Base-by-base conservation (phyloP, 2,329 filamentous ascomycete species). In the Aspergillus spinulosporus region DNA sequence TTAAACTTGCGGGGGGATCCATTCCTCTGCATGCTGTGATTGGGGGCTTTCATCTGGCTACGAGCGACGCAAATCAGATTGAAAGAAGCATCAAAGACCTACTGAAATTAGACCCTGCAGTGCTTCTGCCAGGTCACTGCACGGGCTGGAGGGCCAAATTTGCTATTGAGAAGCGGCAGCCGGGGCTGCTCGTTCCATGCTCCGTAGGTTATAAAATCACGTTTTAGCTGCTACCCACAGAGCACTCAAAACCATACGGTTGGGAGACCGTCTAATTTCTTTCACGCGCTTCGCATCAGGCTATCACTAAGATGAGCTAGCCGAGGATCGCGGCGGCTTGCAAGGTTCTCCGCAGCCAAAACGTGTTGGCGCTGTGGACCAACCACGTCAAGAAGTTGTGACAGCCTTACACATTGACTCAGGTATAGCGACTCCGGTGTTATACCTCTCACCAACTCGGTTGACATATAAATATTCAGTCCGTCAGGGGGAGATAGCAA, bases 61-160 rank as follows among this genome's bases (percentile, higher is more conserved):
- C 76, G 8, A 76, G 74, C 3, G 71, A 79, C 4, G 63, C 74
- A 3, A 66, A 71, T 3, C 76, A 79, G 50, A 67, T 82, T 52
- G 63, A 76, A 40, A 70, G 67, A 14, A 81, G 80, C 0, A 69
- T 84, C 1, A 62, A 66, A n/a, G 80, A 82, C 52, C 66, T 84
- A 26, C 78, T 78, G 61, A 69, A 60, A 0, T 62, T 83, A 2
- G 71, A 76, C 50, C 78, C 80, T 0, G 76, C 75, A 9, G 70
- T 84, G 0, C 63, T 84, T 2, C 73, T 84, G 64, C 80, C 82
- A 0, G 82, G 81, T 0, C 82, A 84, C 64, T 84, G 81, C 61
- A 79, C 81, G 0, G 81, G 81, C 5, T 84, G 81, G 80, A 72
- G 80, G 59, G 80, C 79, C 37, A 83, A 82, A 64, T 78, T 77